Conservation (phyloP, 345 rosid species). For the Linum trigynum region DNA sequence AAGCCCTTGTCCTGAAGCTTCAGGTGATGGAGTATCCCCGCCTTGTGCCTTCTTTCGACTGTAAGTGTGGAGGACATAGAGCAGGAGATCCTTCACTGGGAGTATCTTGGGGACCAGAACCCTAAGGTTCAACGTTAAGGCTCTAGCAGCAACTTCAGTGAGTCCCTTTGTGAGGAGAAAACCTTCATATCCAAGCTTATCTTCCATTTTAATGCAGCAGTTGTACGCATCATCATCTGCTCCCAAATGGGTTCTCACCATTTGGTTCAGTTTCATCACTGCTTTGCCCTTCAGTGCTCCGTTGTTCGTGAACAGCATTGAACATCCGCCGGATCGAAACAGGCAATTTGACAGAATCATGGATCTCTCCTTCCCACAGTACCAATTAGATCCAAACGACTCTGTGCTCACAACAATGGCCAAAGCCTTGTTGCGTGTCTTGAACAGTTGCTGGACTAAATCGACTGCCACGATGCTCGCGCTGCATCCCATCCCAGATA, state of each 20-base stretch:
- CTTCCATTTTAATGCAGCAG: slow-evolving; percentile 58
- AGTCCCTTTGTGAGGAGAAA: slow-evolving; percentile 41
- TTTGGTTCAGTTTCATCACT: slow-evolving; percentile 36
- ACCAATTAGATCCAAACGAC: slow-evolving; percentile 61
- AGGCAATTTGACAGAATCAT: slow-evolving; percentile 72
- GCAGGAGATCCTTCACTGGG: slow-evolving; percentile 10
- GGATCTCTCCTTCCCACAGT: slow-evolving; percentile 60
- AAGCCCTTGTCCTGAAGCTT: slow-evolving; percentile 1
- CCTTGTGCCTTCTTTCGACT: background rate
- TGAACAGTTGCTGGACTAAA: slow-evolving; percentile 40
- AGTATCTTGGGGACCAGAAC: slow-evolving; percentile 40
- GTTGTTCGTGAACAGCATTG: slow-evolving; percentile 58
- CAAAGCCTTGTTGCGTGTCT: slow-evolving; percentile 24
- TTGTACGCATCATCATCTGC: slow-evolving; percentile 52
- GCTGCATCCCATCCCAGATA: slow-evolving; percentile 65
- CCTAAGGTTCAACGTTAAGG: slow-evolving; percentile 44
- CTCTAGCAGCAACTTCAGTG: slow-evolving; percentile 45
- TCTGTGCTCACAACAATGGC: slow-evolving; percentile 80
- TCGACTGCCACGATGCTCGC: slow-evolving; percentile 48
- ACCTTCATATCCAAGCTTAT: slow-evolving; percentile 42
- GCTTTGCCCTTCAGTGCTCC: slow-evolving; percentile 31
- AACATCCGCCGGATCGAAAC: slow-evolving; percentile 64
- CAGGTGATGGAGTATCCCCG: background rate
- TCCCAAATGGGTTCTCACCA: slow-evolving; percentile 44
- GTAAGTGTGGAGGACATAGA: background rate